Conservation (phyloP, 768 basidiomycete genomes). For the Pleurotus giganteus region DNA sequence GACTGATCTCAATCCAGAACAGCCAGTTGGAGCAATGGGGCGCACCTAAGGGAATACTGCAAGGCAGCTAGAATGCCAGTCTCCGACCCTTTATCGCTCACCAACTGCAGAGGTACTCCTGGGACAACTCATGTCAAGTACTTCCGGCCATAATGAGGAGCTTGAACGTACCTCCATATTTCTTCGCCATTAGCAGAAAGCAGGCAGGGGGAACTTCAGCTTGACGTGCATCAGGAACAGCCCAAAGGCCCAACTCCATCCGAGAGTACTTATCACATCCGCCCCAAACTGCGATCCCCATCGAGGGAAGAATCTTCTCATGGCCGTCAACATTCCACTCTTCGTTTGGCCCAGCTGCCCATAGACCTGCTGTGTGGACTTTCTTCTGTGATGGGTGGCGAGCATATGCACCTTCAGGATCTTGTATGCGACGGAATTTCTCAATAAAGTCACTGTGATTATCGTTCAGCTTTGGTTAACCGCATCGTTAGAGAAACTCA, state of each 20-base stretch:
- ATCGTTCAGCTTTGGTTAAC: not conserved
- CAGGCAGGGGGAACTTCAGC: slow-evolving; percentile 18
- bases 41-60: slow-evolving; percentile 19
- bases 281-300: slow-evolving; percentile 26
- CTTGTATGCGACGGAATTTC: not conserved
- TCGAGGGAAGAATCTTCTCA: slow-evolving; percentile 21
- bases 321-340: slow-evolving; percentile 29
- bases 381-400: slow-evolving; percentile 17
- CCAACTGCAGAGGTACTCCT: slow-evolving; percentile 22
- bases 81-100: slow-evolving; percentile 22
- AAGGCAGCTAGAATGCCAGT: slow-evolving; percentile 19
- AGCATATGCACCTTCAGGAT: not conserved
- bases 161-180: slow-evolving; percentile 16
- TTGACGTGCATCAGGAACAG: slow-evolving; percentile 19
- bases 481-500: not conserved
- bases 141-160: not conserved
- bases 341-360: slow-evolving; percentile 25
- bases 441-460: not conserved
- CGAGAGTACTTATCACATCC: slow-evolving; percentile 22
- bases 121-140: not conserved
- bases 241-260: slow-evolving; percentile 12
- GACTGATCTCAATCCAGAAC: slow-evolving; percentile 16
- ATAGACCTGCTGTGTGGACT: slow-evolving; percentile 19
- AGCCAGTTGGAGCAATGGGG: not conserved
- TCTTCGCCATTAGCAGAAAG: slow-evolving; percentile 14